phyloP scores from a whole-genome alignment of 2,329 filamentous ascomycete genomes.

The Chrysosporium keratinophilum region DNA sequence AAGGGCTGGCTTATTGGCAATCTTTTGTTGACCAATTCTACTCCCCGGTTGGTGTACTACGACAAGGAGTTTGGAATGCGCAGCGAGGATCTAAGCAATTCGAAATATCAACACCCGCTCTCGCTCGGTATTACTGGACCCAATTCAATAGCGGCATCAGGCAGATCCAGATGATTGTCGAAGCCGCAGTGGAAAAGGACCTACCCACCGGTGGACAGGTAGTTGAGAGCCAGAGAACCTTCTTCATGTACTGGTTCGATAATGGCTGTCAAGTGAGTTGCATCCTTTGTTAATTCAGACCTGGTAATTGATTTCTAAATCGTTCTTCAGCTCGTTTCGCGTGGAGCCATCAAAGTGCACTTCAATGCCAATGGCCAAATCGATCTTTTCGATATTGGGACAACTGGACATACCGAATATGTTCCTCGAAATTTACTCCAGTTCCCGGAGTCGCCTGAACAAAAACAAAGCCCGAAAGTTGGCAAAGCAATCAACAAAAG shows the following conservation, averaged over 20 bases:
- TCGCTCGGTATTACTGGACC: conserved; percentile 81
- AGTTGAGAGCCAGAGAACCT: conserved; percentile 66
- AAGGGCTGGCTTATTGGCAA: conserved; percentile 68
- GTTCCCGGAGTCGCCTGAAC: conserved; percentile 42
- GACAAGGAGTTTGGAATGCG: conserved; percentile 52
- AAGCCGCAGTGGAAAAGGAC: conserved; percentile 50
- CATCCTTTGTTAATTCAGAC: not conserved
- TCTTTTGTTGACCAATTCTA: conserved; percentile 74
- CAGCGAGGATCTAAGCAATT: conserved; percentile 64
- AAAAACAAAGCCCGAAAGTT: conserved; percentile 50
- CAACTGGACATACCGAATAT: conserved; percentile 69
- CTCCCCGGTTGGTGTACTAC: conserved; percentile 62
- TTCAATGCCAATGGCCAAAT: conserved; percentile 73
- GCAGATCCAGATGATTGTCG: conserved; percentile 75
- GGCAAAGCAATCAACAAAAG: conserved; percentile 46
- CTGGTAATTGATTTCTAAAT: conserved; percentile 8
- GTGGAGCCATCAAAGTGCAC: conserved; percentile 65
- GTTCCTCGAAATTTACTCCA: conserved; percentile 56
- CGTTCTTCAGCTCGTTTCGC: conserved; percentile 56
- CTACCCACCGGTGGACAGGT: conserved; percentile 56
- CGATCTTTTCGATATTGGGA: conserved; percentile 73
- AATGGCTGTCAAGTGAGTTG: conserved; percentile 65
- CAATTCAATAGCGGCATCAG: conserved; percentile 80
- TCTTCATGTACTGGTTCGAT: conserved; percentile 80
- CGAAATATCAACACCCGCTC: conserved; percentile 69